Conservation (phyloP, 371 early-diverging fungal species). For the Nematocida sp. region DNA sequence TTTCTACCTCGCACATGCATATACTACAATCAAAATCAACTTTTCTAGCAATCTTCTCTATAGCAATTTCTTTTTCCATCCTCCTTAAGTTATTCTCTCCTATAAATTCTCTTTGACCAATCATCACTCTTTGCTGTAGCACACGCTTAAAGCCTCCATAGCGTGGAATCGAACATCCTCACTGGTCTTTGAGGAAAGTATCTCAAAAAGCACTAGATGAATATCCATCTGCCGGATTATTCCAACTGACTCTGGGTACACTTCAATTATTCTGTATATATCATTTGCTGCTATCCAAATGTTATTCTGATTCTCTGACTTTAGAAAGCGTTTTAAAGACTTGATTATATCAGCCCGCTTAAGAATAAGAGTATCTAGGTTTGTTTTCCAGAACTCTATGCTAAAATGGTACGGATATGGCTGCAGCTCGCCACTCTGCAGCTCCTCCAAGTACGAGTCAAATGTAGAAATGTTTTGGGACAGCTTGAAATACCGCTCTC, state of each 20-base stretch:
- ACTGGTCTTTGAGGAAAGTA: conserved; percentile 59
- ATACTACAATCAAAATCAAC: conserved; percentile 65
- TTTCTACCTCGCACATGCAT: conserved; percentile 57
- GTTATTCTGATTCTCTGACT: conserved; percentile 59
- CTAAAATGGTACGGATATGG: conserved; percentile 65
- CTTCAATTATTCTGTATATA: conserved; percentile 65
- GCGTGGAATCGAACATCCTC: conserved; percentile 69
- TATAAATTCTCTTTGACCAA: conserved; percentile 5
- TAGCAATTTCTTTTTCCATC: conserved; percentile 42
- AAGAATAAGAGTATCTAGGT: conserved; percentile 45
- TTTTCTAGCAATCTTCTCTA: not conserved
- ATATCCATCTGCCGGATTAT: conserved; percentile 62
- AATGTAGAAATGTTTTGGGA: conserved; percentile 46
- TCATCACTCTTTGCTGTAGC: conserved; percentile 66
- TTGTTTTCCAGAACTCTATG: conserved; percentile 65
- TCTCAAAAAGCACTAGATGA: conserved; percentile 62
- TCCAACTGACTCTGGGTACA: conserved; percentile 56
- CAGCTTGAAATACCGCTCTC: conserved; percentile 32
- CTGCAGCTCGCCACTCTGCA: conserved; percentile 65
- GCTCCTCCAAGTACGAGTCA: conserved; percentile 63
- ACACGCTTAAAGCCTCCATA: conserved; percentile 66
- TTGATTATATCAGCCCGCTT: conserved; percentile 66
- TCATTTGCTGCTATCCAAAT: conserved; percentile 68
- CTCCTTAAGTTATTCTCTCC: conserved; percentile 30
- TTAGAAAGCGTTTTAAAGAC: conserved; percentile 66